Evolutionary conservation across 202 grass and related monocot species (phyloP), one percentile per base, ranked within the genome.

Genomic region (Panicum hallii): DNA sequence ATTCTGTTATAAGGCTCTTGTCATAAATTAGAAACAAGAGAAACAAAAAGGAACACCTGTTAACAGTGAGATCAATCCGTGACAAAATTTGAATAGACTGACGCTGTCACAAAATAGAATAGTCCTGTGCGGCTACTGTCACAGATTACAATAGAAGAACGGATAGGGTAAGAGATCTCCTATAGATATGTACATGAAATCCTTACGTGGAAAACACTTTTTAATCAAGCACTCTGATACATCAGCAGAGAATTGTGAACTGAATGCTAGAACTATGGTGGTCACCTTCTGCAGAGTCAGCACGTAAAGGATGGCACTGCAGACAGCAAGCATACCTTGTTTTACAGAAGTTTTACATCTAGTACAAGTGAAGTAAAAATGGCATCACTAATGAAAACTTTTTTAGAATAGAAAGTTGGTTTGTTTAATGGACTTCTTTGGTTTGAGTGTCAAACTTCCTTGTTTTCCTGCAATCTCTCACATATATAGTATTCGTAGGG

Each of bases 161-260:
- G 17, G 13, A 61, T 90, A 43, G 34, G 61, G 45, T 61, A 79
- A 43, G n/a, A 75, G 70, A 67, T 79, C 46, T 40, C 78, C 32
- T 62, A 22, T 69, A 74, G 79, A 83, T 74, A 72, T 23, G 61
- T 60, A 62, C 12, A 83, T 41, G 13, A 69, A 69, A 62, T 66
- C 57, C 79, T 53, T 53, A 63, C 11, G 36, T 84, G 32, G 52
- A 58, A 46, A 84, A 55, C 15, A 72, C 12, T 58, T 67, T 67
- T 66, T 47, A 77, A 77, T 82, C 41, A 72, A 61, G 49, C 61
- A 77, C 69, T 28, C 36, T 67, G 19, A 67, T 83, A 83, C 67
- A 76, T 79, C 75, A 90, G 74, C 53, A 74, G 50, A 52, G 69
- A 86, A 60, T 61, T 74, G 26, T 48, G 2, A 53, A 22, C 22